Base-by-base conservation (phyloP, 495 filamentous ascomycete species). In the Alectoria sarmentosa region DNA sequence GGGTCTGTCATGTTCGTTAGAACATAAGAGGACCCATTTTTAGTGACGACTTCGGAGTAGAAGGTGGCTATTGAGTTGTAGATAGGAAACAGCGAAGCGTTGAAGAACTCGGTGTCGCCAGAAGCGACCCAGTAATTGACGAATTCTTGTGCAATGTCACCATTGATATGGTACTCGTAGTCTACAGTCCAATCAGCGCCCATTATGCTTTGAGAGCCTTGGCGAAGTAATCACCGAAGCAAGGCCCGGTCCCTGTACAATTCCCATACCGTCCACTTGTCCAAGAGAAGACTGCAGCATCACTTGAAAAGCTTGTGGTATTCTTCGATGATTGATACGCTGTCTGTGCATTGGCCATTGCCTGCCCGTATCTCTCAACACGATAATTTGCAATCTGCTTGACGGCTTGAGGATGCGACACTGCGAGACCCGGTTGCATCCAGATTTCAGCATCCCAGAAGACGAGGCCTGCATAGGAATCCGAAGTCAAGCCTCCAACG, bases 1-100 rank as follows among this genome's bases (percentile, higher is more conserved):
- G 89, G 89, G 73, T 92, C 89, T 1, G 89, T 92, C 80, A 89
- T 89, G 67, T 92, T 92, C n/a, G 73, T 80, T 58, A 83, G 60
- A 4, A 75, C 76, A 73, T 79, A 83, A 15, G 62, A 70, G 41
- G 77, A 78, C n/a, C 79, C 77, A 69, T 88, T 87, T 36, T 73
- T 80, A 46, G 76, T 74, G 14, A 88, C 70, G 7, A 85, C 62
- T 63, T 86, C 79, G 2, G 75, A 74, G 70, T 82, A 87, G 46
- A 87, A 77, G 0, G 79, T 79, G 3, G 84, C 83, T 30, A 84
- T 75, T 8, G 81, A 81, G 63, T 86, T 77, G 64, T 82, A 86
- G 55, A 88, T 80, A 0, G 85, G 84, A 69, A 84, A 84, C 15
- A 82, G 73, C 21, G 76, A 65, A 5, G 80, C 69, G 34, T 77